Percentiles rank a stretch among this genome's conserved stretches.
These are phyloP conservation scores for Macrocystidia cucumis DNA, from an alignment of 1,284 basidiomycete species.

Conservation along the genomic window DNA sequence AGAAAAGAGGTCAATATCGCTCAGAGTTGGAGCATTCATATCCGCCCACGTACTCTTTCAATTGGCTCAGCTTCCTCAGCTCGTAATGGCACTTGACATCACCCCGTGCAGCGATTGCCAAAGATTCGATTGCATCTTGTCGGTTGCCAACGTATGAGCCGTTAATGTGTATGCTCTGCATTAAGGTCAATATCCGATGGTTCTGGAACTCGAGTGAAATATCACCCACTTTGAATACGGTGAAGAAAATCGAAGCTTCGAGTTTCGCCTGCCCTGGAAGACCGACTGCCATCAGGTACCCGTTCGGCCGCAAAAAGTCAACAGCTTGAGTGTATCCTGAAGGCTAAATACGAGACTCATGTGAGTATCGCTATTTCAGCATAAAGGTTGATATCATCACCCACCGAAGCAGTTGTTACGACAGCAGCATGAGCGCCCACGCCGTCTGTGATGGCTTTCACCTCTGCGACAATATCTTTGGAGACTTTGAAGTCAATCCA, in stretches of 20 bases:
- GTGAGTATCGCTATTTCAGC: too few species aligned
- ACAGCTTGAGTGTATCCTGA: conserved; percentile 66
- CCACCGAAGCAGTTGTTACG: conserved; percentile 50
- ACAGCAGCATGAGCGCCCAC: conserved; percentile 71
- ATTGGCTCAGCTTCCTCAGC: conserved; percentile 41
- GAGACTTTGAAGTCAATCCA: conserved; percentile 77
- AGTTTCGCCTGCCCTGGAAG: conserved; percentile 56
- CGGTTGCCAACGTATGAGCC: conserved; percentile 76
- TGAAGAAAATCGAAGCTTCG: conserved; percentile 69
- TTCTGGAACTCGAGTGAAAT: neutral
- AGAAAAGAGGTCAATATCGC: neutral
- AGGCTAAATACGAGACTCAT: conserved; percentile 19
- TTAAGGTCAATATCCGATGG: neutral
- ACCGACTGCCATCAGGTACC: conserved; percentile 71
- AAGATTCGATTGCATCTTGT: conserved; percentile 67
- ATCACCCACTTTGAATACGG: conserved; percentile 46
- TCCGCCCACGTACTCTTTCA: conserved; percentile 36
- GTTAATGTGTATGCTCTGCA: conserved; percentile 55
- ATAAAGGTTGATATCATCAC: too few species aligned
- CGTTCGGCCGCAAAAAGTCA: conserved; percentile 57
- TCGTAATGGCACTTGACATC: conserved; percentile 55
- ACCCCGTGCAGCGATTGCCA: conserved; percentile 64
- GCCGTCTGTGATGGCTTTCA: conserved; percentile 62
- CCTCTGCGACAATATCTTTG: conserved; percentile 52
- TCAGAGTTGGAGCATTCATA: neutral